A percentile compares a stretch with the other conserved stretches of the same genome.
phyloP scores from a whole-genome alignment of 306 rosid species.

The Corylus americana region DNA sequence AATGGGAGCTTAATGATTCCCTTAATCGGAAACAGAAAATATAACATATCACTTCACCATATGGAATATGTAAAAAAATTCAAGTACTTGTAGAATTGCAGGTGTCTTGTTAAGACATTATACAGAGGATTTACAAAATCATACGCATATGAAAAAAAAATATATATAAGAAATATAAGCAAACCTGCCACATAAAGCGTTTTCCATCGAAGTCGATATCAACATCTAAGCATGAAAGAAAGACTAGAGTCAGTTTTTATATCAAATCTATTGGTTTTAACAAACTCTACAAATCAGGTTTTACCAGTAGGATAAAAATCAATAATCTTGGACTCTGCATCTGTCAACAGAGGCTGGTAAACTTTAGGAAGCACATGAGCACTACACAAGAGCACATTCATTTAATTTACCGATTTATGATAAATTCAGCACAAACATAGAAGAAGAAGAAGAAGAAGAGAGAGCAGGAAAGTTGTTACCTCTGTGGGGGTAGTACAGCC shows the following conservation, averaged over 20 bases:
- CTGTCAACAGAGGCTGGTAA: slow-evolving; percentile 35
- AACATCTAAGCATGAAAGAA: slow-evolving; percentile 34
- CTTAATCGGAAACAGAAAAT: slow-evolving; percentile 16
- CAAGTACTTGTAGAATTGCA: not conserved
- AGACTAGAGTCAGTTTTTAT: not conserved
- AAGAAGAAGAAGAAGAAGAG: no score
- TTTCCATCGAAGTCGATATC: slow-evolving; percentile 57
- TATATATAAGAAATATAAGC: not conserved
- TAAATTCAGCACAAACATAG: not conserved
- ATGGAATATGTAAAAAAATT: not conserved
- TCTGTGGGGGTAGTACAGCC: slow-evolving; percentile 47
- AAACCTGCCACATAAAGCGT: slow-evolving; percentile 58
- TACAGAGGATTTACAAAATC: no score
- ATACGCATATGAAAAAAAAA: not conserved
- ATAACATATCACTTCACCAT: not conserved
- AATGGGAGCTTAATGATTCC: slow-evolving; percentile 53
- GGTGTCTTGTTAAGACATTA: no score
- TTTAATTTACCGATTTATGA: not conserved
- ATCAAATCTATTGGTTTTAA: not conserved
- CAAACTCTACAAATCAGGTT: not conserved
- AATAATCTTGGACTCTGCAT: slow-evolving; percentile 35
- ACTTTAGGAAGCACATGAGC: slow-evolving; percentile 51
- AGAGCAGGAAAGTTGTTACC: slow-evolving; percentile 28
- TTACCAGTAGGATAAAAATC: slow-evolving; percentile 59
- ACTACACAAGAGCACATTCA: slow-evolving; percentile 14